Conservation (phyloP, 495 filamentous ascomycete species). For the Penicillium paxilli region DNA sequence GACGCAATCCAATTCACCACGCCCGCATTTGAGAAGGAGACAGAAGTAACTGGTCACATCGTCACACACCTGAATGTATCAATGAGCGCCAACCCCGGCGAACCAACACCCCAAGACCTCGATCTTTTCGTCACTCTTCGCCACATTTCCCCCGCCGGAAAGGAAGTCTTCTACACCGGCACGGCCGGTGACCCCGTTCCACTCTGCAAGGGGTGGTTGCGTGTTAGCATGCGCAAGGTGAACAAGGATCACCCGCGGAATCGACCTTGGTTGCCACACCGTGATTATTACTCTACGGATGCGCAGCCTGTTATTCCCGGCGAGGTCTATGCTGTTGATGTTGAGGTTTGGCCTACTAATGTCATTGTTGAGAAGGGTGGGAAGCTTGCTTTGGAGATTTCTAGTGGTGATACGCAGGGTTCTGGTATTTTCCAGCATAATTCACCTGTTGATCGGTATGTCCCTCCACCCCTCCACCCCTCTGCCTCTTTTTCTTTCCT, state of each 20-base stretch:
- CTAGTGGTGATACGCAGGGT: conserved; percentile 62
- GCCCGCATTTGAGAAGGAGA: conserved; percentile 53
- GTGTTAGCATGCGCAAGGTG: conserved; percentile 54
- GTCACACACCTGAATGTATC: conserved; percentile 62
- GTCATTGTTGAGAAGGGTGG: conserved; percentile 53
- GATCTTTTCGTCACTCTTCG: conserved; percentile 67
- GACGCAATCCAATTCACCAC: conserved; percentile 54
- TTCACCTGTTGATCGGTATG: conserved; percentile 43
- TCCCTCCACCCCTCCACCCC: background rate
- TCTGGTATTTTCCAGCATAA: conserved; percentile 58
- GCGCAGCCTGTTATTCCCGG: conserved; percentile 52
- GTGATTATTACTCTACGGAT: conserved; percentile 61
- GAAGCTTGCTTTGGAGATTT: conserved; percentile 46
- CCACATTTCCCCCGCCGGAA: conserved; percentile 52
- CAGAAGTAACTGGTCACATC: conserved; percentile 67
- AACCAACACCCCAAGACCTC: conserved; percentile 50
- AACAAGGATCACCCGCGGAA: conserved; percentile 50
- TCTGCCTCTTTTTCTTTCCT: no score
- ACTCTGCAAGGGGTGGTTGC: conserved; percentile 43
- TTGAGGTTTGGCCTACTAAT: conserved; percentile 72
- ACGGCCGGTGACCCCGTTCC: conserved; percentile 49
- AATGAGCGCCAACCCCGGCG: conserved; percentile 39
- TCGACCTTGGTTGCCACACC: conserved; percentile 53
- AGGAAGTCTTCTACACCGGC: conserved; percentile 63
- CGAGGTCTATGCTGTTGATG: conserved; percentile 61